A percentile compares a stretch with the other conserved stretches of the same genome.
phyloP scores from a whole-genome alignment of 306 rosid species.

The Trifolium fragiferum region DNA sequence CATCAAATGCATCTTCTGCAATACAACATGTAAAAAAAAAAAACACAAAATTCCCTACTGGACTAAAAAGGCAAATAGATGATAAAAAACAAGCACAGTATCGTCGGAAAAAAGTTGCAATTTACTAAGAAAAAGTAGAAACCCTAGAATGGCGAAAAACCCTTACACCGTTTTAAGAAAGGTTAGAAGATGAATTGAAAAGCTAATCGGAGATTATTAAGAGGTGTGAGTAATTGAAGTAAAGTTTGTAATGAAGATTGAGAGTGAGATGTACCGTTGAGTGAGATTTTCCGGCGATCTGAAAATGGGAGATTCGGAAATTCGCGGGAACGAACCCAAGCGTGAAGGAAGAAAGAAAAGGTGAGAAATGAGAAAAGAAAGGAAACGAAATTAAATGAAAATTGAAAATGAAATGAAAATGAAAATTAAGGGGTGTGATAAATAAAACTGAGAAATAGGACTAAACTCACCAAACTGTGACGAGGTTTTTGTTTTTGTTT shows the following conservation, averaged over 20 bases:
- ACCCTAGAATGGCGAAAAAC: slow-evolving; percentile 39
- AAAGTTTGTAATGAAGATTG: slow-evolving; percentile 5
- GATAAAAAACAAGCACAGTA: slow-evolving; percentile 17
- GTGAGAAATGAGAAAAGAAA: slow-evolving; percentile 31
- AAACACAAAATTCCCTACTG: slow-evolving; percentile 12
- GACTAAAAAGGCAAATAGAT: slow-evolving; percentile 8
- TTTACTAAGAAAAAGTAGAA: slow-evolving; percentile 28
- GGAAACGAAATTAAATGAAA: neutral
- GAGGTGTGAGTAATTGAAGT: slow-evolving; percentile 37
- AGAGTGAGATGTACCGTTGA: slow-evolving; percentile 27
- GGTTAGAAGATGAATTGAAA: neutral
- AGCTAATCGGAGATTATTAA: slow-evolving; percentile 4
- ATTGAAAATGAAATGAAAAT: slow-evolving; percentile 21
- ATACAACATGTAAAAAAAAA: neutral
- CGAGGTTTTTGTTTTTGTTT: slow-evolving; percentile 9
- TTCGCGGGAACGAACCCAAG: slow-evolving; percentile 44
- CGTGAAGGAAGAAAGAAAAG: slow-evolving; percentile 21
- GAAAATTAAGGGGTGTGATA: slow-evolving; percentile 35
- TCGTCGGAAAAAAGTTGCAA: slow-evolving; percentile 6
- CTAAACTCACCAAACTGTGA: slow-evolving; percentile 41
- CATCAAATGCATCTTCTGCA: slow-evolving; percentile 20
- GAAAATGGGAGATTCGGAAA: slow-evolving; percentile 37
- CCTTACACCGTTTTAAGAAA: slow-evolving; percentile 24
- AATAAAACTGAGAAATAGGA: neutral
- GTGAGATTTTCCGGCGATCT: slow-evolving; percentile 62